phyloP scores from a whole-genome alignment of 2,329 filamentous ascomycete species.

The Cladosporium sp. region DNA sequence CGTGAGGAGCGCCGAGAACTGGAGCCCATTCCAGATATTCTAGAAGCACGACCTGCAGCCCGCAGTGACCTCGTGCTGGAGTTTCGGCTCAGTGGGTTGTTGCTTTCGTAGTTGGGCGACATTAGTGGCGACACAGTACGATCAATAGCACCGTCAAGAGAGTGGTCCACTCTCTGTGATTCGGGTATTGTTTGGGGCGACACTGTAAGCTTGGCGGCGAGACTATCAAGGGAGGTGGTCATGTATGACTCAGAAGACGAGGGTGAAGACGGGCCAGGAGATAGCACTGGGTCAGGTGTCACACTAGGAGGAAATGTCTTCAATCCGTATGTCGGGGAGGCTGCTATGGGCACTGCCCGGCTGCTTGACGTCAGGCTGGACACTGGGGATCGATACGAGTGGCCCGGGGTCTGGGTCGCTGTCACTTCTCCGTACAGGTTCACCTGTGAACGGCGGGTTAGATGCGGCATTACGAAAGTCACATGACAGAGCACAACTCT shows the following conservation, averaged over 20 bases:
- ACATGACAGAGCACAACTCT: not conserved
- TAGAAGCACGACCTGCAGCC: slow-evolving; percentile 14
- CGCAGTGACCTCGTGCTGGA: slow-evolving; percentile 27
- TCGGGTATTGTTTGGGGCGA: slow-evolving; percentile 32
- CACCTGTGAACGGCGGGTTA: slow-evolving; percentile 20
- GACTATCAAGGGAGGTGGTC: slow-evolving; percentile 27
- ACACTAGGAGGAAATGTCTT: slow-evolving; percentile 26
- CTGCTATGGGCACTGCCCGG: slow-evolving; percentile 18
- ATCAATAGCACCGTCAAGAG: slow-evolving; percentile 8
- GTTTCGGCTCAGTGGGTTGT: slow-evolving; percentile 26
- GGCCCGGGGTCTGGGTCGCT: slow-evolving; percentile 17
- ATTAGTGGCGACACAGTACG: slow-evolving; percentile 19
- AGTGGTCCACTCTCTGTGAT: slow-evolving; percentile 22
- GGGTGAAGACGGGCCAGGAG: slow-evolving; percentile 17
- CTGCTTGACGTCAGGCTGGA: slow-evolving; percentile 21
- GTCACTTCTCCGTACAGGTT: slow-evolving; percentile 20
- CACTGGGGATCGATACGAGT: slow-evolving; percentile 10
- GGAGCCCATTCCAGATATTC: slow-evolving; percentile 18
- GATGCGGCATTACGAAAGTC: not conserved
- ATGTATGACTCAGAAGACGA: slow-evolving; percentile 22
- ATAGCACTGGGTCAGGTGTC: not conserved
- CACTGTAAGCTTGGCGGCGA: slow-evolving; percentile 25
- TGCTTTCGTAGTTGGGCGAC: slow-evolving; percentile 23
- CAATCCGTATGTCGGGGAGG: slow-evolving; percentile 32
- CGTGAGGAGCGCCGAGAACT: slow-evolving; percentile 24